These are phyloP conservation scores for Cystobasidium tubakii DNA, from an alignment of 768 basidiomycete species.

Conservation along the genomic window DNA sequence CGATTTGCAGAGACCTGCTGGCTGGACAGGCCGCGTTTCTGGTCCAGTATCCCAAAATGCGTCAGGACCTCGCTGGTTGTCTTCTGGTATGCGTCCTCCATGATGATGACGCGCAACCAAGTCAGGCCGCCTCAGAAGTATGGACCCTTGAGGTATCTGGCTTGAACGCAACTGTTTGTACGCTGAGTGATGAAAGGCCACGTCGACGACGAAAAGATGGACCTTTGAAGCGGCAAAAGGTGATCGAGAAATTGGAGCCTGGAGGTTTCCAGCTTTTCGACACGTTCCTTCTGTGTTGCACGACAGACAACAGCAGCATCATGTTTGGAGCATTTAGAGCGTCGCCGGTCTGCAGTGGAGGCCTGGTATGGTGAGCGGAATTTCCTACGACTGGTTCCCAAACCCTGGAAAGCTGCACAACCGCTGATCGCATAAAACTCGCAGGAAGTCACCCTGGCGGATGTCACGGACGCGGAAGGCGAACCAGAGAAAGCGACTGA, in stretches of 20 bases:
- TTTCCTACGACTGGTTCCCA: neutral
- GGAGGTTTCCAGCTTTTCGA: neutral
- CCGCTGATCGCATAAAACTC: slow-evolving; percentile 1
- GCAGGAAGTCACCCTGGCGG: slow-evolving; percentile 91
- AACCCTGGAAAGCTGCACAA: neutral
- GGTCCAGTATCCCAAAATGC: slow-evolving; percentile 31
- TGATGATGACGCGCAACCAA: neutral
- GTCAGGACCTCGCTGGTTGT: slow-evolving; percentile 26
- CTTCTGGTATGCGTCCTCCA: slow-evolving; percentile 35
- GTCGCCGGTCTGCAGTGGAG: slow-evolving; percentile 54
- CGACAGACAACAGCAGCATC: slow-evolving; percentile 12
- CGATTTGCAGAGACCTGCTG: slow-evolving; percentile 9
- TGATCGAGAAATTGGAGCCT: neutral
- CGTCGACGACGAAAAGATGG: slow-evolving; percentile 6
- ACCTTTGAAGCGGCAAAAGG: neutral
- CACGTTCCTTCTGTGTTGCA: neutral
- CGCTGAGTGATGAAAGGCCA: neutral
- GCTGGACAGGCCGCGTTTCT: slow-evolving; percentile 21
- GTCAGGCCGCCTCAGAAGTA: neutral
- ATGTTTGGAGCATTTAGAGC: slow-evolving; percentile 83
- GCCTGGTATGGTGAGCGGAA: slow-evolving; percentile 69
- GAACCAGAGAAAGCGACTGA: slow-evolving; percentile 78
- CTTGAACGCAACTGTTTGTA: neutral
- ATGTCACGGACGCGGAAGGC: slow-evolving; percentile 86
- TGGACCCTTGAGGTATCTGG: neutral